Evolutionary conservation across 2,329 filamentous ascomycete genomes (phyloP), one percentile per base, ranked within the genome.

Genomic region (Scedosporium dehoogii): DNA sequence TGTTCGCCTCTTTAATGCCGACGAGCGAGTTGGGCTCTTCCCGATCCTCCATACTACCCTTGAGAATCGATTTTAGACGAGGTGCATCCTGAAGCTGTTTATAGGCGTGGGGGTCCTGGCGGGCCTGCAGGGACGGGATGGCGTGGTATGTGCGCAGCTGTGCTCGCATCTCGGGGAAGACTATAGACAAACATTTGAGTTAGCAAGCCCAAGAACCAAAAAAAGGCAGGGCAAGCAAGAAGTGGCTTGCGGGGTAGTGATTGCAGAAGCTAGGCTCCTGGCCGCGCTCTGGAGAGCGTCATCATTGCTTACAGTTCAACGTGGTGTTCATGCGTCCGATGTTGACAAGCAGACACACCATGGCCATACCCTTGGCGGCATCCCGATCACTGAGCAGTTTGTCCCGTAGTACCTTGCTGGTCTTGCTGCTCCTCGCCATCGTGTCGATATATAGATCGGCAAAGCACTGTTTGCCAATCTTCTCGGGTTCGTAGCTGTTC

Each of bases 311-410:
- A 96, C 92, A 97, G 72, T 99, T 99, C 58, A 99, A 80, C 0
- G 94, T 99, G 1, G 94, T 99, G 75, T 99, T 99, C 94, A 99
- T 99, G 66, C 94, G 84, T 63, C 94, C 94, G 66, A 99, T 90
- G 71, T 99, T 99, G 73, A 99, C 94, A 69, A 99, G 78, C 67
- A 99, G 79, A 75, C 94, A 99, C 64, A 99, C 93, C 94, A 99
- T 99, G 61, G 94, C 94, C 94, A 99, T 99, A 71, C 91, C 93
- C 73, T 96, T 92, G 42, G 93, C 94, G 23, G 92, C 92, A 66
- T 91, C 88, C 70, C 91, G 87, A 73, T 99, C 94, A 68, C 88
- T 94, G 70, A 96, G 82, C 66, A 99, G 82, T 79, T 99, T 97
- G 75, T 99, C 94, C 74, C 96, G 91, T 66, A 99, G 81, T 59